Percentiles rank a stretch among this genome's conserved stretches.
phyloP scores from a whole-genome alignment of 2,329 filamentous ascomycete genomes.

The Aspergillaceae sp. region DNA sequence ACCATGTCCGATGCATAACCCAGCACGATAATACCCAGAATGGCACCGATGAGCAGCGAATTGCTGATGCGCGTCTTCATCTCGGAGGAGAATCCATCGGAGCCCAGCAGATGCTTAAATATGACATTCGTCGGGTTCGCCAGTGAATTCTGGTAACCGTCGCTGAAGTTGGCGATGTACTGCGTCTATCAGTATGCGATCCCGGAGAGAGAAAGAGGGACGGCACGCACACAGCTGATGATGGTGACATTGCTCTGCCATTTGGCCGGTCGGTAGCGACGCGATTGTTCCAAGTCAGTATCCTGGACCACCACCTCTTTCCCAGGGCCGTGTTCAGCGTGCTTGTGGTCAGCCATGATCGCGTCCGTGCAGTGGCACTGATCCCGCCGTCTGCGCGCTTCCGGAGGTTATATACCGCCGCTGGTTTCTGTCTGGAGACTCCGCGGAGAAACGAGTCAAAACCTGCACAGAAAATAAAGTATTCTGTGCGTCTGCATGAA shows the following conservation, averaged over 20 bases:
- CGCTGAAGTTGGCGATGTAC: slow-evolving; percentile 27
- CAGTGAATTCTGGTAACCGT: slow-evolving; percentile 22
- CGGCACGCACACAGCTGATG: slow-evolving; percentile 18
- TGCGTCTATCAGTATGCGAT: neutral
- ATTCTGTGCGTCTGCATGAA: no score
- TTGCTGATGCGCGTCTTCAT: slow-evolving; percentile 26
- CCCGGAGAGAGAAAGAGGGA: no score
- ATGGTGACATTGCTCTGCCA: slow-evolving; percentile 23
- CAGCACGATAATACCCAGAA: slow-evolving; percentile 19
- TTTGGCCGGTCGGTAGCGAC: slow-evolving; percentile 12
- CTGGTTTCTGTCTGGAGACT: no score
- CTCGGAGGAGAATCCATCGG: slow-evolving; percentile 14
- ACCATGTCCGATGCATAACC: slow-evolving; percentile 23
- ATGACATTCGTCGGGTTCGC: slow-evolving; percentile 27
- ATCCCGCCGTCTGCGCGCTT: no score
- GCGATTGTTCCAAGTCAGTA: neutral
- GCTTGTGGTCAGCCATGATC: neutral
- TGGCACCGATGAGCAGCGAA: slow-evolving; percentile 22
- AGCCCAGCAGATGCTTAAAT: slow-evolving; percentile 20
- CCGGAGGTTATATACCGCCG: no score
- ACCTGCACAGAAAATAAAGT: no score
- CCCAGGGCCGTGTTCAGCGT: neutral
- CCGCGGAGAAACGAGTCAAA: no score
- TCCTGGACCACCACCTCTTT: neutral
- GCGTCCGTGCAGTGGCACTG: neutral